Percentiles rank a stretch among this genome's conserved stretches.
Conservation (phyloP, 805 yeast genomes). For the Candida ponderosae region DNA sequence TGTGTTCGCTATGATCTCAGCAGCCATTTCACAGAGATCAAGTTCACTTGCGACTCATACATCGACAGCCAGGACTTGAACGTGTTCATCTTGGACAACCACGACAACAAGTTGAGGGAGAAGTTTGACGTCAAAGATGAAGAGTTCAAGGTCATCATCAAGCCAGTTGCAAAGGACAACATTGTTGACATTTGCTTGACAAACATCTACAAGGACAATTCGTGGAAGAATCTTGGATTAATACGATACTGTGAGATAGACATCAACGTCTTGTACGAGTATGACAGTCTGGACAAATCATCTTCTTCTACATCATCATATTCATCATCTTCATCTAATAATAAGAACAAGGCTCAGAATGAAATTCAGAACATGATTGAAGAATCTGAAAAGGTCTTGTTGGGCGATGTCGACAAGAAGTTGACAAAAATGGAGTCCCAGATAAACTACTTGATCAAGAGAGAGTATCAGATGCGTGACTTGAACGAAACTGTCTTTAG, state of each 20-base stretch:
- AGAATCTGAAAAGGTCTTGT: background rate
- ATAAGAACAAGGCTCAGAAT: background rate
- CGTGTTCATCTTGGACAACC: slow-evolving; percentile 4
- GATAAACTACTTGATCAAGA: slow-evolving; percentile 4
- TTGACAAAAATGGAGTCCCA: slow-evolving; percentile 1
- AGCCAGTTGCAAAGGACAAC: slow-evolving; percentile 3
- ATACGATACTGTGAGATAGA: slow-evolving; percentile 1
- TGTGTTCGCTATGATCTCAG: background rate
- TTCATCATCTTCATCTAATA: slow-evolving; percentile 3
- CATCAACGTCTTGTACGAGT: background rate
- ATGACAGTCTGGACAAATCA: slow-evolving; percentile 1
- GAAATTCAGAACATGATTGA: background rate
- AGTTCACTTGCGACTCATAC: slow-evolving; percentile 1
- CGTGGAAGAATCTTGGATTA: slow-evolving; percentile 24
- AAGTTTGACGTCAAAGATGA: slow-evolving; percentile 4
- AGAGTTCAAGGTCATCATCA: slow-evolving; percentile 5
- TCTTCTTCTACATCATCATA: slow-evolving; percentile 3
- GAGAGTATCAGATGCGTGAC: slow-evolving; percentile 11
- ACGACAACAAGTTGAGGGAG: slow-evolving; percentile 5
- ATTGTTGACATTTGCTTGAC: slow-evolving; percentile 20
- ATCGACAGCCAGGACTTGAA: slow-evolving; percentile 4
- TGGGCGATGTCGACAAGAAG: slow-evolving; percentile 1
- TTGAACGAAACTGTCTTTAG: slow-evolving; percentile 12
- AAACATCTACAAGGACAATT: slow-evolving; percentile 23
- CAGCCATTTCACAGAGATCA: background rate